A percentile compares a stretch with the other conserved stretches of the same genome.
phyloP scores from a whole-genome alignment of 768 basidiomycete species.

The Daedalea quercina region DNA sequence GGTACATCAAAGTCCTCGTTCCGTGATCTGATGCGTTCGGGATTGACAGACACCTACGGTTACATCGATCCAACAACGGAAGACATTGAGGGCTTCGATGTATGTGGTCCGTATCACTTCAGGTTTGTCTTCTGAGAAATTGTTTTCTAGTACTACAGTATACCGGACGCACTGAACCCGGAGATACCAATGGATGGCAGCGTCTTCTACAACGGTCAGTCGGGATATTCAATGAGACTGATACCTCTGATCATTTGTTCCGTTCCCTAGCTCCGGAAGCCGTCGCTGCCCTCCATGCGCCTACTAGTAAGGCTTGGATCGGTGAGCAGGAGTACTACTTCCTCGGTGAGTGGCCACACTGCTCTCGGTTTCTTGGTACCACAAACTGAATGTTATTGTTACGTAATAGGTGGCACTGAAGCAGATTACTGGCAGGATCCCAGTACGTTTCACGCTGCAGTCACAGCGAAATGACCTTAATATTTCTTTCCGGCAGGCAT shows the following conservation, averaged over 20 bases:
- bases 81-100: conserved; percentile 8
- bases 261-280: conserved; percentile 25
- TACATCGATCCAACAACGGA: neutral
- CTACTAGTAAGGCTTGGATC: conserved; percentile 46
- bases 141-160: conserved; percentile 19
- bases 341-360: conserved; percentile 12
- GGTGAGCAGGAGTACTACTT: conserved; percentile 22
- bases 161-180: conserved; percentile 35
- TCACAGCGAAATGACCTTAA: neutral
- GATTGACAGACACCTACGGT: neutral
- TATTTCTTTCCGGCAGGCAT: conserved; percentile 17
- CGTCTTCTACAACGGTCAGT: conserved; percentile 58
- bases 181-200: conserved; percentile 41
- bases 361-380: too few species aligned
- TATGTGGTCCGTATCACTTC: conserved; percentile 7
- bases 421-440: conserved; percentile 5
- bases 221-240: neutral
- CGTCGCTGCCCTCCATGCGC: conserved; percentile 62
- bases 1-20: neutral
- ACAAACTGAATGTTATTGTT: neutral
- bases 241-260: neutral
- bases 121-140: neutral
- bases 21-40: too few species aligned
- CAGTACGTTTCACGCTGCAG: conserved; percentile 3
- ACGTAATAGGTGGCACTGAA: neutral